These are phyloP conservation scores for Fonsecaea multimorphosa DNA, from an alignment of 2,329 filamentous ascomycete genomes.

Conservation along the genomic window DNA sequence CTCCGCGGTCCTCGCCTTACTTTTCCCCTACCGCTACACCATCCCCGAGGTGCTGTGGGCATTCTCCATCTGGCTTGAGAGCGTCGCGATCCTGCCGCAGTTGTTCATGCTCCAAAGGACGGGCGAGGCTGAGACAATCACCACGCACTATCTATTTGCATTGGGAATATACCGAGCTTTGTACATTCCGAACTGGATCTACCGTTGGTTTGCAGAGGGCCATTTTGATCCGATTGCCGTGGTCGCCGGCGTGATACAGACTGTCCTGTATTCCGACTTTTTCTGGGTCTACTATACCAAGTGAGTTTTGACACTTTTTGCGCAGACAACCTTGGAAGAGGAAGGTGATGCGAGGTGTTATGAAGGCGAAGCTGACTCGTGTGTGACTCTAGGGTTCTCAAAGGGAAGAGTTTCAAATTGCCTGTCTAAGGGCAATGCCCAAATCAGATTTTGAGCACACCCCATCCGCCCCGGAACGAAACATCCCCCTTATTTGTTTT, in stretches of 20 bases:
- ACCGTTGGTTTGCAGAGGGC: slow-evolving; percentile 78
- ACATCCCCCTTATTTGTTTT: neutral
- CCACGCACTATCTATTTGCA: slow-evolving; percentile 95
- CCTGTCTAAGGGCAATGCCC: slow-evolving; percentile 63
- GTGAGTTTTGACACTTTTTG: slow-evolving; percentile 52
- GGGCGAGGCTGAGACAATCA: slow-evolving; percentile 98
- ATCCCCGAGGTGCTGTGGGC: slow-evolving; percentile 87
- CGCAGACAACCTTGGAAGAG: neutral
- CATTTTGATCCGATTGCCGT: slow-evolving; percentile 88
- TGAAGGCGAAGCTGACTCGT: neutral
- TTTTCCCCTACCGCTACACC: slow-evolving; percentile 86
- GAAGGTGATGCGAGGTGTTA: neutral
- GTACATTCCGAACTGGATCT: slow-evolving; percentile 99
- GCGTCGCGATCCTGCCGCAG: slow-evolving; percentile 94
- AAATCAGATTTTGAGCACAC: neutral
- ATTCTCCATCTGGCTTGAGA: slow-evolving; percentile 97
- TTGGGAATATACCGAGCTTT: slow-evolving; percentile 88
- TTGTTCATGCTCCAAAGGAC: slow-evolving; percentile 98
- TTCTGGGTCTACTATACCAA: slow-evolving; percentile 99
- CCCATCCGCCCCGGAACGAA: neutral
- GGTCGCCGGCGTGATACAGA: slow-evolving; percentile 88
- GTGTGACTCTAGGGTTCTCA: slow-evolving; percentile 63
- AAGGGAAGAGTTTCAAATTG: slow-evolving; percentile 86
- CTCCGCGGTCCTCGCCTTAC: slow-evolving; percentile 75
- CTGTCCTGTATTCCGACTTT: slow-evolving; percentile 95